A percentile compares a stretch with the other conserved stretches of the same genome.
Evolutionary conservation across 176 grass and related monocot genomes (phyloP).

Genomic region (Oryza glumipatula): DNA sequence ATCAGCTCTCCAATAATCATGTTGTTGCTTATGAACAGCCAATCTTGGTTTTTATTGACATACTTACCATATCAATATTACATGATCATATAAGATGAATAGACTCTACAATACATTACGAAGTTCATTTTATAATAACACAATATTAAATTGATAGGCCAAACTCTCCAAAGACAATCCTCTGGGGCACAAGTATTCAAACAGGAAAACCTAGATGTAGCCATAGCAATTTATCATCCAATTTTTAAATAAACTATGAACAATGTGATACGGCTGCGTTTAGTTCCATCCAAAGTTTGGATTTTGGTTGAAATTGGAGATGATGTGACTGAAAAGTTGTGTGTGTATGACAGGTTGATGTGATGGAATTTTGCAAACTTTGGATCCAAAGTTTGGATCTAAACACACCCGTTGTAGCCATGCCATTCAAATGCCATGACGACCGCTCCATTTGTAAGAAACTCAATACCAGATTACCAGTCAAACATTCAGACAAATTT

Average conservation of each 20-base stretch:
- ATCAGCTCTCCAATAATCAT: neutral
- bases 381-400: too few relatives aligned
- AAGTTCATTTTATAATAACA: neutral
- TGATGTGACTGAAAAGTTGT: too few relatives aligned
- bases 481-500: neutral
- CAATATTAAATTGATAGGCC: neutral
- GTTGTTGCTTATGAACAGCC: neutral
- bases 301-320: too few relatives aligned
- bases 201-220: neutral
- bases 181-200: neutral
- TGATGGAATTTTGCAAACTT: too few relatives aligned
- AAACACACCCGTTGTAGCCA: neutral
- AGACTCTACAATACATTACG: too few relatives aligned
- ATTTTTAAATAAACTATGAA: neutral
- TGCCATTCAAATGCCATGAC: neutral
- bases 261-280: neutral
- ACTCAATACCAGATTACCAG: neutral
- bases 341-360: too few relatives aligned
- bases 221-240: neutral
- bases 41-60: neutral
- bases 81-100: neutral
- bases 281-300: too few relatives aligned
- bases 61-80: neutral
- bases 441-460: neutral
- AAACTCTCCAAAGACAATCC: neutral